Base-by-base conservation (phyloP, 192 early-diverging fungal genomes). In the Kappamyces sp. region DNA sequence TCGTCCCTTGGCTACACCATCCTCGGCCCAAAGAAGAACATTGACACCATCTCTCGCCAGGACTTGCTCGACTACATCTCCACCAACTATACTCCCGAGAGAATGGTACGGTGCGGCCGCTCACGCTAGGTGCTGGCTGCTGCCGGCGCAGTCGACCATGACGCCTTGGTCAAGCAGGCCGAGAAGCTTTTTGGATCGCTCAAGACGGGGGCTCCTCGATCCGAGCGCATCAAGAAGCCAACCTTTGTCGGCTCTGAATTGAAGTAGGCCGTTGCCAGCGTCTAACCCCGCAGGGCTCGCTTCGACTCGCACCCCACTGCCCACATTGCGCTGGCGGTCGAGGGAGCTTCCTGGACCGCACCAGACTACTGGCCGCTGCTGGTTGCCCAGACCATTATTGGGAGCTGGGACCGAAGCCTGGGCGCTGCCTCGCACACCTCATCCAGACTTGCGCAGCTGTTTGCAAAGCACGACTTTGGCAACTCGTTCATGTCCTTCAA, bases 401-500 rank as follows among this genome's bases (percentile, higher is more conserved):
- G 95, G 40, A 86, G 87, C 64, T 98, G 94, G 94, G 95, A 98
- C 76, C 87, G 93, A 60, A 87, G 91, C 32, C 76, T 97, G 49
- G 94, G 94, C 38, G 88, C 87, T 48, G 87, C 90, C 60, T 80
- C 83, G 58, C 87, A 96, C 75, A 76, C 88, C 58, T 87, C 85
- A 46, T 93, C 93, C 48, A 79, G 87, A 48, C 77, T 98, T 60
- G 90, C 94, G 46, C 78, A 85, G 68, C 77, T 88, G 47, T 76
- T 97, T 55, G 74, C 84, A 72, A 79, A 92, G 75, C 71, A 87
- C 75, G 40, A 63, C 49, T 78, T 98, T 57, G 95, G 93, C 67
- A 98, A 94, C 80, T 94, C 91, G 51, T 98, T 94, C 87, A 92
- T 95, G 90, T 88, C 93, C 51, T 98, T 98, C 84, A 97, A 98